These are phyloP conservation scores for Clavariopsis aquatica DNA, from an alignment of 495 filamentous ascomycete species.

Conservation along the genomic window DNA sequence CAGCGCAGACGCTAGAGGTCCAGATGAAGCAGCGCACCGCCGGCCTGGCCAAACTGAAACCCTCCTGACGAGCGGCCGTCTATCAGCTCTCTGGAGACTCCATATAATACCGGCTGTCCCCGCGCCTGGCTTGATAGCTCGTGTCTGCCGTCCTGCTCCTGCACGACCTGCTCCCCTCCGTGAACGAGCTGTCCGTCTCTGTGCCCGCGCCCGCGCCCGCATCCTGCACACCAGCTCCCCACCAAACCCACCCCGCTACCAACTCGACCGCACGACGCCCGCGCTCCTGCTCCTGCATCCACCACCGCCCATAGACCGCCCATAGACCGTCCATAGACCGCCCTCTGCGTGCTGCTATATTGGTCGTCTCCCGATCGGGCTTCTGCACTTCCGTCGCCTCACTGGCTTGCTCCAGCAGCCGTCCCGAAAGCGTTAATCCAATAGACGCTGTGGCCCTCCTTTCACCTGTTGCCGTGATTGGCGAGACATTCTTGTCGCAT, in stretches of 20 bases:
- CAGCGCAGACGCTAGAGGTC: slow-evolving; percentile 13
- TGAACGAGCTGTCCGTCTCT: not conserved
- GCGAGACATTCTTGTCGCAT: slow-evolving; percentile 30
- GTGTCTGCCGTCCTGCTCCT: not conserved
- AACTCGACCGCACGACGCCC: not conserved
- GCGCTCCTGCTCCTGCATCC: not conserved
- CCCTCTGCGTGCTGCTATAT: slow-evolving; percentile 15
- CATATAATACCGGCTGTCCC: slow-evolving; percentile 1
- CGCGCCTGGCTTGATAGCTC: not conserved
- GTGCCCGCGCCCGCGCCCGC: not conserved
- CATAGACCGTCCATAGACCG: not conserved
- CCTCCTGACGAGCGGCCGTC: slow-evolving; percentile 16
- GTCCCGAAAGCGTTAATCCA: slow-evolving; percentile 41
- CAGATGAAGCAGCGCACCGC: slow-evolving; percentile 15
- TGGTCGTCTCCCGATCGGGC: slow-evolving; percentile 19
- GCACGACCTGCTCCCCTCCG: not conserved
- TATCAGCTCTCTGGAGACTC: not conserved
- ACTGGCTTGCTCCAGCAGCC: slow-evolving; percentile 9
- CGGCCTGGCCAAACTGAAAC: slow-evolving; percentile 28
- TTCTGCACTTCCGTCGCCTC: slow-evolving; percentile 6
- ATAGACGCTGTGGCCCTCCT: slow-evolving; percentile 39
- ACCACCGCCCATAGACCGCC: not conserved
- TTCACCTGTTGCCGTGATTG: slow-evolving; percentile 33
- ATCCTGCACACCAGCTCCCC: slow-evolving; percentile 1
- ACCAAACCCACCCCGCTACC: slow-evolving; percentile 15